Percentiles rank a stretch among this genome's conserved stretches.
Conservation (phyloP, 2,329 filamentous ascomycete species). For the Colletotrichum sp. region DNA sequence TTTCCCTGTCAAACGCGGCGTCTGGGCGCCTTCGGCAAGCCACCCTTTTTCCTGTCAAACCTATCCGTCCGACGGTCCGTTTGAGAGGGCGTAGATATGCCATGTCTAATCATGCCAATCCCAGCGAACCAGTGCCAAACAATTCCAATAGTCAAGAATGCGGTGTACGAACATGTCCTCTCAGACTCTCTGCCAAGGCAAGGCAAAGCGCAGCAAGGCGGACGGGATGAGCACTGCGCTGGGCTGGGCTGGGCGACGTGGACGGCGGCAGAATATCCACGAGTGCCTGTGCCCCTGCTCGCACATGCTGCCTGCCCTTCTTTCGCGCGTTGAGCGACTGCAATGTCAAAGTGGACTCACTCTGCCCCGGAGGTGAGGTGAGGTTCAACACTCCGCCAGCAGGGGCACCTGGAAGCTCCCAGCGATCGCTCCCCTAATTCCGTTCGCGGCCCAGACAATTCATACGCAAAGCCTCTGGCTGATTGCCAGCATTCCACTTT, state of each 20-base stretch:
- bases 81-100: not conserved
- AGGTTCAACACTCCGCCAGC: not conserved
- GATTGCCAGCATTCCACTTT: slow-evolving; percentile 19
- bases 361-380: not conserved
- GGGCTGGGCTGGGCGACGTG: not conserved
- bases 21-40: not conserved
- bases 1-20: not conserved
- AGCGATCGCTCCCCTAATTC: not conserved
- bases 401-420: not conserved
- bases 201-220: not conserved
- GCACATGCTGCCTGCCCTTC: not conserved
- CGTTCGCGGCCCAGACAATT: not conserved
- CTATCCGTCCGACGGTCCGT: not conserved
- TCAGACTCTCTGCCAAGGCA: not conserved
- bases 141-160: not conserved
- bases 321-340: not conserved
- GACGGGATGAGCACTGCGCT: not conserved
- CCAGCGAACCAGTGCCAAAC: not conserved
- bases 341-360: slow-evolving; percentile 13
- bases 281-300: not conserved
- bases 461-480: not conserved
- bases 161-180: not conserved
- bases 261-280: not conserved
- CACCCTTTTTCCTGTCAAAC: not conserved
- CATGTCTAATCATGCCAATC: not conserved